Evolutionary conservation across 2,329 filamentous ascomycete species (phyloP), one percentile per base, ranked within the genome.

Genomic region (Dothidotthia symphoricarpi): DNA sequence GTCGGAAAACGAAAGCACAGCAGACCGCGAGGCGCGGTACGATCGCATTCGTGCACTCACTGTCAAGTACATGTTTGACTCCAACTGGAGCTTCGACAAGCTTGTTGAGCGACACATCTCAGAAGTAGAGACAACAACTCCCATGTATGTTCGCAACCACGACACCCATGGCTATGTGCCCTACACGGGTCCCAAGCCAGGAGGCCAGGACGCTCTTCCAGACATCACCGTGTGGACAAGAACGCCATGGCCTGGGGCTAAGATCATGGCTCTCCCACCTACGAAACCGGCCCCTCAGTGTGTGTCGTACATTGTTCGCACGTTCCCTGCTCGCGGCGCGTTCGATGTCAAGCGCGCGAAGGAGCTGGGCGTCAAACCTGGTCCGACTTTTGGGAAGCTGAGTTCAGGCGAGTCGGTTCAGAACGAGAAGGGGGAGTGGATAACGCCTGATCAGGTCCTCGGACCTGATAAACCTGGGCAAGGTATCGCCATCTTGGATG

Each of bases 401-500:
- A 74, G 83, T 0, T 62, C 57, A 1, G 88, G 89, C 2, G 49
- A 82, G 45, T 81, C 66, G 31, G 81, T 93, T 1, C 68, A 72
- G 36, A 81, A 80, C 16, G 69, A 74, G 11, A 77, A 84, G 53
- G 89, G 88, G 4, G 74, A 72, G 6, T 77, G 76, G 0, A 79
- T 98, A 19, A 93, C 84, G 0, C 85, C 91, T 1, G 86, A 93
- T 0, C 93, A 95, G 83, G 89, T 97, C 1, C 60, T 98, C 34
- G 88, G 78, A 1, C 72, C 82, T 9, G 68, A 75, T 3, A 75
- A 81, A 38, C 74, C 77, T 5, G 89, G 89, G 9, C 78, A 75
- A 38, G 90, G 88, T 2, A 75, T 95, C 47, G 85, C 86, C 7
- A 74, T 98, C 6, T 72, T 94, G 27, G 90, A 97, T 52, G 65